Percentiles rank a stretch among this genome's conserved stretches.
Conservation (phyloP, 2,329 filamentous ascomycete species). For the Sporothrix sp. region DNA sequence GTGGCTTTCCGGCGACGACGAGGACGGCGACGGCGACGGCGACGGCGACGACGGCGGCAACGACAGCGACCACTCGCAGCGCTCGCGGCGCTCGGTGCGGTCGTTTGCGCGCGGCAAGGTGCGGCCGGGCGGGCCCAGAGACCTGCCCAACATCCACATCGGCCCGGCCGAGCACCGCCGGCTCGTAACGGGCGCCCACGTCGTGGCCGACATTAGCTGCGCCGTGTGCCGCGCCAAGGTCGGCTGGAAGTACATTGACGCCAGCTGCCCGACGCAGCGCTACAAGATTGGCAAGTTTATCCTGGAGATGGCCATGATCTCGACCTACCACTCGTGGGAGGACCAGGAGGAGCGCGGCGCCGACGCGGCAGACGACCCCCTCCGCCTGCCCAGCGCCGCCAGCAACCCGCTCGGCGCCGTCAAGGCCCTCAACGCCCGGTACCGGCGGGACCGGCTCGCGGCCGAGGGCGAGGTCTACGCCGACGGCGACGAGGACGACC, state of each 20-base stretch:
- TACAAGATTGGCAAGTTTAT: constrained; percentile 65
- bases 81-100: neutral
- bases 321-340: constrained; percentile 44
- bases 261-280: constrained; percentile 46
- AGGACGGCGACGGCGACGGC: neutral
- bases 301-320: constrained; percentile 50
- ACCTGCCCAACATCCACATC: constrained; percentile 45
- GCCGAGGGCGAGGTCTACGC: constrained; percentile 9
- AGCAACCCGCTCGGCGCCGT: neutral
- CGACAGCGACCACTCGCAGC: neutral
- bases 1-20: neutral
- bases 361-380: neutral
- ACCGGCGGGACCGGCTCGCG: neutral
- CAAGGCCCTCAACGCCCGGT: neutral
- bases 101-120: neutral
- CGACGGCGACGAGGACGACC: constrained; percentile 10
- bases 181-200: constrained; percentile 53
- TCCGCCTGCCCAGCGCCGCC: neutral
- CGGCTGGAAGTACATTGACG: constrained; percentile 61
- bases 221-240: constrained; percentile 44
- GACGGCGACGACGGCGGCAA: neutral
- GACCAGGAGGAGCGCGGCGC: constrained; percentile 30
- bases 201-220: constrained; percentile 55
- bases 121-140: neutral
- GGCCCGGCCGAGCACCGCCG: constrained; percentile 46